These are phyloP conservation scores for Thielaviopsis euricoi DNA, from an alignment of 2,329 filamentous ascomycete species.

Conservation along the genomic window DNA sequence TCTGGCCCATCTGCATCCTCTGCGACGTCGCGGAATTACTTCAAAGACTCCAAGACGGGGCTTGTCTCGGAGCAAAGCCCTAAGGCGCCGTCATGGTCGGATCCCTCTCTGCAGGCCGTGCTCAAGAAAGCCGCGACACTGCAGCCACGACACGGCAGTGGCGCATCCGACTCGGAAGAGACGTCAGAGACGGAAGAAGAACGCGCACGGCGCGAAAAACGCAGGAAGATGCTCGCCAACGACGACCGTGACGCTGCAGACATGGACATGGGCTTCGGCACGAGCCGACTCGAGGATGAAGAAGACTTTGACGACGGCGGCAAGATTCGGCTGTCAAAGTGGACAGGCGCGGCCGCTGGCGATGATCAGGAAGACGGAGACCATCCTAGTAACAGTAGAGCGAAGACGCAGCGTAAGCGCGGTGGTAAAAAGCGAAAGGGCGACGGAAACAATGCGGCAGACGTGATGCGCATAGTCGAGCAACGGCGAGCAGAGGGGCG, in stretches of 20 bases:
- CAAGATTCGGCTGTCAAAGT: constrained; percentile 51
- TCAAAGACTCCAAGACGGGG: constrained; percentile 39
- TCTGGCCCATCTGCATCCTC: constrained; percentile 25
- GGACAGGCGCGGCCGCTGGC: constrained; percentile 28
- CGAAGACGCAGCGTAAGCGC: constrained; percentile 46
- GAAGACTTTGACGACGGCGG: constrained; percentile 52
- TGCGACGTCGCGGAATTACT: constrained; percentile 39
- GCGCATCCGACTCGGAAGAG: constrained; percentile 20
- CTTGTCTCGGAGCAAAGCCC: constrained; percentile 36
- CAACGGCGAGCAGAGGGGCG: constrained; percentile 19
- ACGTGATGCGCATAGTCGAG: constrained; percentile 69
- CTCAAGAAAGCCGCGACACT: constrained; percentile 69
- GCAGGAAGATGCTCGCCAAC: constrained; percentile 56
- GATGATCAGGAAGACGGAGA: constrained; percentile 31
- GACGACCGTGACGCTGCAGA: constrained; percentile 74
- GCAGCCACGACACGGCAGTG: constrained; percentile 28
- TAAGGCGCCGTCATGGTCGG: constrained; percentile 42
- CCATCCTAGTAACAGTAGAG: too few species aligned
- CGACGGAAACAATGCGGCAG: constrained; percentile 59
- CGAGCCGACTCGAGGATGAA: constrained; percentile 71
- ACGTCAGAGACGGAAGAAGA: constrained; percentile 26
- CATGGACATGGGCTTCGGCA: constrained; percentile 88
- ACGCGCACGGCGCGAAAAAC: constrained; percentile 46
- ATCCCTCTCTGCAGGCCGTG: constrained; percentile 67
- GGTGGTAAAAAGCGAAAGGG: constrained; percentile 62